Evolutionary conservation across 108 stramenopile species (phyloP).

Genomic region (Skeletonema costatum): DNA sequence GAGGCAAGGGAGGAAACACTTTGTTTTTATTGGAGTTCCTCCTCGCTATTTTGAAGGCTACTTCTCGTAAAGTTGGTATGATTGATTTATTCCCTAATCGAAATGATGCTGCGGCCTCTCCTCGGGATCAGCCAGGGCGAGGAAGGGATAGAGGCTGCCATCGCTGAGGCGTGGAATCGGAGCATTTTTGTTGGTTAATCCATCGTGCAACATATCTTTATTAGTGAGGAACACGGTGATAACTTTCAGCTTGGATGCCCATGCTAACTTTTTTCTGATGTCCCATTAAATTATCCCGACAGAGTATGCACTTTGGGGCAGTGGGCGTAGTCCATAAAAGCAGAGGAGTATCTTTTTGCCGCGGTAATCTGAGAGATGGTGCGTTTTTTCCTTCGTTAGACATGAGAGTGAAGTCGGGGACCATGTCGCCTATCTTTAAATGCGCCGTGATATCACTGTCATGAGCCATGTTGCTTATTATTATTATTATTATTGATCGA

Average conservation of each 20-base stretch:
- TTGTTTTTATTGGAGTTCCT: background rate
- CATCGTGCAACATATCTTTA: conserved; percentile 6
- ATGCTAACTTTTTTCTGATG: conserved; percentile 32
- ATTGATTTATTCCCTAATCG: conserved; percentile 1
- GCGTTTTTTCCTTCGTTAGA: background rate
- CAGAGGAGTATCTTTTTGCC: conserved; percentile 29
- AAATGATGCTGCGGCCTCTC: conserved; percentile 7
- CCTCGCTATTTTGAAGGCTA: background rate
- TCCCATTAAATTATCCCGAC: conserved; percentile 16
- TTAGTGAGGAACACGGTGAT: conserved; percentile 18
- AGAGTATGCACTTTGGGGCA: conserved; percentile 14
- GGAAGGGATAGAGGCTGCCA: conserved; percentile 10
- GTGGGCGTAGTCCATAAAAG: conserved; percentile 17
- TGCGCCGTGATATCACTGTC: too few relatives aligned
- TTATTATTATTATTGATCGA: too few relatives aligned
- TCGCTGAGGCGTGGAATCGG: conserved; percentile 10
- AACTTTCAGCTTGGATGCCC: conserved; percentile 19
- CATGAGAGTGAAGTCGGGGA: conserved; percentile 19
- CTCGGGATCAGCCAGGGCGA: conserved; percentile 27
- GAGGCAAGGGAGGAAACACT: background rate
- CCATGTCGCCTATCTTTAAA: conserved; percentile 13
- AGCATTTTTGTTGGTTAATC: conserved; percentile 8
- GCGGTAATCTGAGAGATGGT: conserved; percentile 21
- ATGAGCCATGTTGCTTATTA: too few relatives aligned
- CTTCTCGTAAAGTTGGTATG: background rate